Conservation (phyloP, 768 basidiomycete genomes). For the Amylocystis lapponica region DNA sequence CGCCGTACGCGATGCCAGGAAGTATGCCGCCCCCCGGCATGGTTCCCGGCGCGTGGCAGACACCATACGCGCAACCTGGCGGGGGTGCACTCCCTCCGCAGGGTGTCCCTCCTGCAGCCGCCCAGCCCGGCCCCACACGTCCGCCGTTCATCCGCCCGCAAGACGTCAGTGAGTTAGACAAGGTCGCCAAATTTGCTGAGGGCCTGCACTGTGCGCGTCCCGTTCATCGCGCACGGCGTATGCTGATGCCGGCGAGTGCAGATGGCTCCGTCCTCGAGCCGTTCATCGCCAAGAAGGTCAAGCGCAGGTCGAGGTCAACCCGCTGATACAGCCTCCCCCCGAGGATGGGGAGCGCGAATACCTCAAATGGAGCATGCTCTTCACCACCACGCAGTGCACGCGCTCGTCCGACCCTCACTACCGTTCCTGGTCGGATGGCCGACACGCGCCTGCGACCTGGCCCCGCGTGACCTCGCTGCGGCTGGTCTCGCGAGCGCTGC, state of each 20-base stretch:
- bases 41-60: not conserved
- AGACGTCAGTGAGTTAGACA: slow-evolving; percentile 24
- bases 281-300: slow-evolving; percentile 45
- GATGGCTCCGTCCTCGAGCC: slow-evolving; percentile 71
- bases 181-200: slow-evolving; percentile 31
- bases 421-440: slow-evolving; percentile 63
- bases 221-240: not conserved
- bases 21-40: slow-evolving; percentile 17
- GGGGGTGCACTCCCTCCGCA: slow-evolving; percentile 10
- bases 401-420: slow-evolving; percentile 54
- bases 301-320: slow-evolving; percentile 50
- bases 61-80: slow-evolving; percentile 2
- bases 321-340: slow-evolving; percentile 45
- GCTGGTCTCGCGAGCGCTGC: slow-evolving; percentile 47
- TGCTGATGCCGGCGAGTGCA: slow-evolving; percentile 17
- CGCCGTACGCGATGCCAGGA: slow-evolving; percentile 4
- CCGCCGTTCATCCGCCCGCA: slow-evolving; percentile 6
- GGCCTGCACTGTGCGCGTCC: slow-evolving; percentile 37
- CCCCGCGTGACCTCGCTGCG: slow-evolving; percentile 50
- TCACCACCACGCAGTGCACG: slow-evolving; percentile 51
- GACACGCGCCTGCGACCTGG: slow-evolving; percentile 59
- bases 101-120: not conserved
- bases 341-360: slow-evolving; percentile 36
- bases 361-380: slow-evolving; percentile 74
- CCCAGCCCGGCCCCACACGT: slow-evolving; percentile 12